Evolutionary conservation across 2,329 filamentous ascomycete species (phyloP).

Genomic region (Cordyceps fumosorosea): DNA sequence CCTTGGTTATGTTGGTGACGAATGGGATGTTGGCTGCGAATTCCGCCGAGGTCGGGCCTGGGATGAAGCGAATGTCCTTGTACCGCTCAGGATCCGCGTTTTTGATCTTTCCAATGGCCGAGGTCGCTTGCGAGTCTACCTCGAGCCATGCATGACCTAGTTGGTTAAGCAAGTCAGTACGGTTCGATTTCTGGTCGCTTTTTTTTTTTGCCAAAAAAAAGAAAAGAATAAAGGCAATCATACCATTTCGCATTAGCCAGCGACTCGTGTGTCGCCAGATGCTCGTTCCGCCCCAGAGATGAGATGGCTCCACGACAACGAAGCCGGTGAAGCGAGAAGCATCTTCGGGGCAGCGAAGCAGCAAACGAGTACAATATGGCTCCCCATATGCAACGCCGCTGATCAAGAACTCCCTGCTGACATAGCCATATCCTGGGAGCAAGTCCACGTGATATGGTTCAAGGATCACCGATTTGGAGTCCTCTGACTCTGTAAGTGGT

Average conservation of each 20-base stretch:
- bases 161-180: no score
- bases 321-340: constrained; percentile 13
- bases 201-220: no score
- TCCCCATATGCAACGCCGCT: constrained; percentile 14
- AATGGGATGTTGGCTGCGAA: constrained; percentile 16
- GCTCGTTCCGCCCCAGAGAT: constrained; percentile 18
- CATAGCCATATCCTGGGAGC: constrained; percentile 16
- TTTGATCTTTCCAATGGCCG: constrained; percentile 16
- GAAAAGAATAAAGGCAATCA: no score
- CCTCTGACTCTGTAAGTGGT: constrained; percentile 11
- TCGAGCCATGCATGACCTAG: constrained; percentile 17
- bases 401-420: constrained; percentile 16
- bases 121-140: constrained; percentile 17
- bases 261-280: constrained; percentile 17
- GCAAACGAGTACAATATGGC: constrained; percentile 16
- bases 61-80: constrained; percentile 15
- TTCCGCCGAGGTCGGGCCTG: constrained; percentile 11
- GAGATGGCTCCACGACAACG: constrained; percentile 15
- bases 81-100: constrained; percentile 15
- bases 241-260: constrained; percentile 19
- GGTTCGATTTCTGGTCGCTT: no score
- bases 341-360: constrained; percentile 15
- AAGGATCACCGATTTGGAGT: constrained; percentile 11
- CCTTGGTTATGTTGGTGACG: constrained; percentile 12
- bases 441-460: constrained; percentile 18